Percentiles rank a stretch among this genome's conserved stretches.
Conservation (phyloP, 2,329 filamentous ascomycete genomes). For the Cladophialophora psammophila region DNA sequence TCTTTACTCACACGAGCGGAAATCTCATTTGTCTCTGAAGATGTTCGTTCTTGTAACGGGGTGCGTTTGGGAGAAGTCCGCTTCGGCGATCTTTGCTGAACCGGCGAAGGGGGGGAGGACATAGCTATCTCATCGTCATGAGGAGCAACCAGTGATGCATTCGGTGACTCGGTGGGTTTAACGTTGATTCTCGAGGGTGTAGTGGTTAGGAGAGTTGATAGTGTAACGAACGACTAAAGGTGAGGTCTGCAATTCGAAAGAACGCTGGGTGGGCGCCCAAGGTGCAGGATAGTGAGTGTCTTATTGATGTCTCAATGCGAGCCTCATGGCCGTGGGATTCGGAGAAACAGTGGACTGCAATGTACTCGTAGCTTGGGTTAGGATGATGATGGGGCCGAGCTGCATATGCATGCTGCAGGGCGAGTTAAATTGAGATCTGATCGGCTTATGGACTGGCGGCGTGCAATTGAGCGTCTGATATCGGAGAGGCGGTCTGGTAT, state of each 20-base stretch:
- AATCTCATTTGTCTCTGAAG: conserved; percentile 55
- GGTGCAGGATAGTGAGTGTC: conserved; percentile 8
- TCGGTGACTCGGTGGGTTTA: conserved; percentile 10
- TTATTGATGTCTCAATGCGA: conserved; percentile 14
- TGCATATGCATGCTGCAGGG: conserved; percentile 42
- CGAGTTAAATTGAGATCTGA: conserved; percentile 37
- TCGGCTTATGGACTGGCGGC: conserved; percentile 27
- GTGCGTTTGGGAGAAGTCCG: conserved; percentile 50
- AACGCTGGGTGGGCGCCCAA: conserved; percentile 7
- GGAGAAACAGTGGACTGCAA: conserved; percentile 7
- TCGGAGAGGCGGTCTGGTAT: conserved; percentile 26
- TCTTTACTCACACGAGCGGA: conserved; percentile 49
- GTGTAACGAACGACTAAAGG: conserved; percentile 37
- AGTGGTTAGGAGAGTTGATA: conserved; percentile 7
- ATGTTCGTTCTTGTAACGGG: conserved; percentile 55
- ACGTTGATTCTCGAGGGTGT: not conserved
- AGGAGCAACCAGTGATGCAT: conserved; percentile 13
- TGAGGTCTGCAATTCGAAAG: conserved; percentile 26
- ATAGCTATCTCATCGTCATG: conserved; percentile 37
- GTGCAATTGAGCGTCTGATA: conserved; percentile 26
- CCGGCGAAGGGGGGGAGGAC: conserved; percentile 39
- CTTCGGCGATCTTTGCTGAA: conserved; percentile 44
- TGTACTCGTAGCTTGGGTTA: conserved; percentile 9
- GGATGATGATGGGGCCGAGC: conserved; percentile 28
- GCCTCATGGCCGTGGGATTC: conserved; percentile 22